These are phyloP conservation scores for Asterochloris sp. DNA, from an alignment of 139 green algal genomes.

Conservation along the genomic window DNA sequence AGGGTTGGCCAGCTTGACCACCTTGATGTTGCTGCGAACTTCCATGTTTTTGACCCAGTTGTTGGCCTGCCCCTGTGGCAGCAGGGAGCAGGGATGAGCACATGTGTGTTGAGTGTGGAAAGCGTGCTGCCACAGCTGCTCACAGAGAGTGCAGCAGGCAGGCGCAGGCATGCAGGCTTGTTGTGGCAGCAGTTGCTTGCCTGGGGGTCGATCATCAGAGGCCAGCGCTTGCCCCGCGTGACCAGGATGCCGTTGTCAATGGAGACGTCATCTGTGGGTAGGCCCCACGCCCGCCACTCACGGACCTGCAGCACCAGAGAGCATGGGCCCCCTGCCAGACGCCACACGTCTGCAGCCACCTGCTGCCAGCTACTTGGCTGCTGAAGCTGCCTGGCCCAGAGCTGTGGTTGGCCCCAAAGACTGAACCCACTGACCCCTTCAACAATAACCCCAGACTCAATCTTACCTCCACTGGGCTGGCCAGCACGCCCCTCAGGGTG, in stretches of 20 bases:
- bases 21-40: not conserved
- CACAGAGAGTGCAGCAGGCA: too few species aligned
- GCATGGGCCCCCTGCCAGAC: not conserved
- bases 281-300: constrained; percentile 14
- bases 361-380: too few species aligned
- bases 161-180: too few species aligned
- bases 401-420: too few species aligned
- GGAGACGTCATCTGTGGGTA: constrained; percentile 16
- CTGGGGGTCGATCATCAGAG: constrained; percentile 19
- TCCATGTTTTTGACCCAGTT: constrained; percentile 19
- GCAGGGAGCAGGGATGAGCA: too few species aligned
- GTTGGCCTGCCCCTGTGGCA: constrained; percentile 13
- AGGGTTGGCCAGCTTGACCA: constrained; percentile 15
- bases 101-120: too few species aligned
- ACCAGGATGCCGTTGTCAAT: constrained; percentile 19
- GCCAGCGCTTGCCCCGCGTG: constrained; percentile 13
- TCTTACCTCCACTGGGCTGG: constrained; percentile 12
- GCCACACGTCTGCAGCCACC: too few species aligned
- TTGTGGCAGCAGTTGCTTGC: too few species aligned
- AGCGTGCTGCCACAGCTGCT: too few species aligned
- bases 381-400: too few species aligned
- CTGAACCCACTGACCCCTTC: too few species aligned
- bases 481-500: not conserved
- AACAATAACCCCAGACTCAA: too few species aligned
- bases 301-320: constrained; percentile 2